A percentile compares a stretch with the other conserved stretches of the same genome.
phyloP scores from a whole-genome alignment of 2,329 filamentous ascomycete species.

The Venturiaceae sp. region DNA sequence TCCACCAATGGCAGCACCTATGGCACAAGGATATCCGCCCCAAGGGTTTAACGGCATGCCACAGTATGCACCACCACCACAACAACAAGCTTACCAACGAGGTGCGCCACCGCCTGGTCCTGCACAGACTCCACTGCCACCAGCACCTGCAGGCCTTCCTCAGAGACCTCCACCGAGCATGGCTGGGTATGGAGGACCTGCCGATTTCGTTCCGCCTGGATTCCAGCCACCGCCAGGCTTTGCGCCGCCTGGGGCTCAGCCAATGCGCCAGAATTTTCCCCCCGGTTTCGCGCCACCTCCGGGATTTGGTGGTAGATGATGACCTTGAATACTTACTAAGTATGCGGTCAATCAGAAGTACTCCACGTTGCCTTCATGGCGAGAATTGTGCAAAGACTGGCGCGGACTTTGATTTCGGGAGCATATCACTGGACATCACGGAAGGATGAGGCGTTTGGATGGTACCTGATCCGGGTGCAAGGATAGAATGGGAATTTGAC shows the following conservation, averaged over 20 bases:
- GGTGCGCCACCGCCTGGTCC: conserved; percentile 27
- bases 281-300: conserved; percentile 7
- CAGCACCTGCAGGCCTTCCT: conserved; percentile 51
- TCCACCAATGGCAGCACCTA: neutral
- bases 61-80: conserved; percentile 1
- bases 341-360: neutral
- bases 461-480: neutral
- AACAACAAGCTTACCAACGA: conserved; percentile 21
- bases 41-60: neutral
- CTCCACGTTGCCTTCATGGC: neutral
- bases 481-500: neutral
- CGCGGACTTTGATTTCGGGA: neutral
- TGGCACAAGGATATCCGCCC: conserved; percentile 13
- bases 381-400: neutral
- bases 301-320: conserved; percentile 1
- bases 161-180: conserved; percentile 61
- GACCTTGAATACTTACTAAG: neutral
- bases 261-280: neutral
- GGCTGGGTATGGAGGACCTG: conserved; percentile 56
- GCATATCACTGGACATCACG: neutral
- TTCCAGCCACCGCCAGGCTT: conserved; percentile 19
- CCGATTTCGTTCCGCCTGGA: conserved; percentile 33
- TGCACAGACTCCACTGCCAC: conserved; percentile 42
- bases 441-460: neutral
- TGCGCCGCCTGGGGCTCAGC: neutral